Evolutionary conservation across 2,329 filamentous ascomycete species (phyloP).

Genomic region (Pezicula neosporulosa): DNA sequence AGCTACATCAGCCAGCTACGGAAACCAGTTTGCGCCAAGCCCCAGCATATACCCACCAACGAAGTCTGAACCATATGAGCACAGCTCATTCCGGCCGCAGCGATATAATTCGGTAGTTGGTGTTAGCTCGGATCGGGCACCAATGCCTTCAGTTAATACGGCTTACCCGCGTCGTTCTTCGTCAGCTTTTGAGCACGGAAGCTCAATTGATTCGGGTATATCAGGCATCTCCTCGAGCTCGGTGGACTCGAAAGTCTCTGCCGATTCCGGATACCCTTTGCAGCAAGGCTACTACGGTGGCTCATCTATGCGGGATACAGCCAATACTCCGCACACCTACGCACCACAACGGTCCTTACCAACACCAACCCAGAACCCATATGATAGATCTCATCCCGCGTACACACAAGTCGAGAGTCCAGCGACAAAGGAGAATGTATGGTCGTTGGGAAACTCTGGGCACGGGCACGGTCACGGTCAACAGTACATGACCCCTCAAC

Average conservation of each 20-base stretch:
- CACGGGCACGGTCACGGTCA: conserved; percentile 21
- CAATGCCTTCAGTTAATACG: conserved; percentile 15
- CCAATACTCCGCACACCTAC: conserved; percentile 15
- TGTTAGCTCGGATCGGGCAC: conserved; percentile 16
- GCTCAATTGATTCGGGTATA: conserved; percentile 19
- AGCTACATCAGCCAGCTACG: conserved; percentile 10
- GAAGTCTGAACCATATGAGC: conserved; percentile 21
- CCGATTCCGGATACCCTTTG: conserved; percentile 23
- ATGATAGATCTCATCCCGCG: conserved; percentile 10
- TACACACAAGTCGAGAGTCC: conserved; percentile 14
- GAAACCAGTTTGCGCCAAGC: conserved; percentile 15
- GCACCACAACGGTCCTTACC: conserved; percentile 19
- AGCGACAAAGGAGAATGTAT: conserved; percentile 17
- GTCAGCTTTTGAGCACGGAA: conserved; percentile 14
- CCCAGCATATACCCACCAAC: conserved; percentile 18
- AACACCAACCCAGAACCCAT: conserved; percentile 17
- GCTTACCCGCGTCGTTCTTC: conserved; percentile 20
- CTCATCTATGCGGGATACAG: conserved; percentile 11
- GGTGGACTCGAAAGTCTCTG: conserved; percentile 21
- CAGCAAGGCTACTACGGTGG: conserved; percentile 16
- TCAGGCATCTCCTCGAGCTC: conserved; percentile 20
- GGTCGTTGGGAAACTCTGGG: conserved; percentile 23
- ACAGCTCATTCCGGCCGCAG: conserved; percentile 16
- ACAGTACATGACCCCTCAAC: conserved; percentile 17
- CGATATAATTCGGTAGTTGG: conserved; percentile 21